Base-by-base conservation (phyloP, 2,329 filamentous ascomycete species). In the Trichoderma guizhouense region DNA sequence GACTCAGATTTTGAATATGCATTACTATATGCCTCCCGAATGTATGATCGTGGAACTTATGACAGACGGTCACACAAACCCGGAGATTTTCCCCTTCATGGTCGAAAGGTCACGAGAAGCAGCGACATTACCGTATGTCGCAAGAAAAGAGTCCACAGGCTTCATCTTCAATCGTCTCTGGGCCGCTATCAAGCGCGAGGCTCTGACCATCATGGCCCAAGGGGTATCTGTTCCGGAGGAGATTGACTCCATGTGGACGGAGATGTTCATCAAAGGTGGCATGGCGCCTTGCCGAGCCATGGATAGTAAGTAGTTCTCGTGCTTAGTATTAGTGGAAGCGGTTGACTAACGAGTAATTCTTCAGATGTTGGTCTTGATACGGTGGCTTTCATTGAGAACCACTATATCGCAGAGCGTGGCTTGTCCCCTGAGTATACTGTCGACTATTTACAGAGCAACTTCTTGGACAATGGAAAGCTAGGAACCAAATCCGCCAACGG, bases 151-250 rank as follows among this genome's bases (percentile, higher is more conserved):
- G 73, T 87, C 85, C 0, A 87, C 86, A 0, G 84, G 87, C 0
- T 85, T 88, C 73, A 84, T 89, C 43, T 86, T 87, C 75, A 88
- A 89, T 69, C 83, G 87, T 0, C 76, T 89, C 0, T 89, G 87
- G 86, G 87, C 87, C 0, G 87, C 87, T 0, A 81, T 89, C 18
- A 88, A 89, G 76, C 81, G 87, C 2, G 87, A 89, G 74, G 77
- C 79, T 0, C 73, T 89, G 66, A 82, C 77, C 0, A 85, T 88
- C 11, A 73, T 89, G 3, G 80, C 83, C 0, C 86, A 88, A 64
- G 86, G 82, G 0, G 85, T 88, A 0, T 82, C 82, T 0, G 80
- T 79, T 0, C 85, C 87, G 0, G 78, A 82, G n/a, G 83, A 87
- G 64, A 83, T 88, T 30, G 87, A 89, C 71, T 74, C 74, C 1